Percentiles rank a stretch among this genome's conserved stretches.
Evolutionary conservation across 441 rosid species (phyloP).

Genomic region (Aleurites moluccanus): DNA sequence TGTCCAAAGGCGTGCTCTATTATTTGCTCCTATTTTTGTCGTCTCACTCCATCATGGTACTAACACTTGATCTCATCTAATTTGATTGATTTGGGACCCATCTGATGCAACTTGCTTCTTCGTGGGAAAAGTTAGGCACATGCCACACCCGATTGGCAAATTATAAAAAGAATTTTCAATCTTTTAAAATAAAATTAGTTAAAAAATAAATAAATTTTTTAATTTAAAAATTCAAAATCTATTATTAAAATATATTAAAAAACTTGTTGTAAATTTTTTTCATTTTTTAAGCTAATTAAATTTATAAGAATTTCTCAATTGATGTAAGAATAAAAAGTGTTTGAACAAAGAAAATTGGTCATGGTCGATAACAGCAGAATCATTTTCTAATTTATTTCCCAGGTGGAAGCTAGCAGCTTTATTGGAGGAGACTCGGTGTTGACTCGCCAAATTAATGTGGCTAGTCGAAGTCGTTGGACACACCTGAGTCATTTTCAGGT

Average conservation of each 20-base stretch:
- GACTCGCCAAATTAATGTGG: constrained; percentile 16
- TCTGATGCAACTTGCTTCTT: background rate
- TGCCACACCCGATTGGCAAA: background rate
- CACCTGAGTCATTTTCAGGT: background rate
- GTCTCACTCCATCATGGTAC: background rate
- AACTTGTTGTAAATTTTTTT: too few species aligned
- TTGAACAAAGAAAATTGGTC: background rate
- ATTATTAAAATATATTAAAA: too few species aligned
- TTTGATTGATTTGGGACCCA: background rate
- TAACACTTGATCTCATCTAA: background rate
- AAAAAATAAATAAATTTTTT: too few species aligned
- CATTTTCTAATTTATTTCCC: too few species aligned
- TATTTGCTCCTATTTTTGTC: background rate
- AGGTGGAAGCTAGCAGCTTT: too few species aligned
- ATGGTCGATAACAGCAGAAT: background rate
- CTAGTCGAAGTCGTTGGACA: constrained; percentile 1
- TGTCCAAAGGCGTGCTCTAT: background rate
- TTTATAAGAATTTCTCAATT: too few species aligned
- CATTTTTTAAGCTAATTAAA: too few species aligned
- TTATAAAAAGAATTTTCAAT: too few species aligned
- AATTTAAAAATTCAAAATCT: too few species aligned
- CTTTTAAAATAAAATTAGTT: background rate
- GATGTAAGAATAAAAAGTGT: too few species aligned
- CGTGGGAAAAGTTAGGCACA: background rate
- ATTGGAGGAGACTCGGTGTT: constrained; percentile 10